A percentile compares a stretch with the other conserved stretches of the same genome.
These are phyloP conservation scores for Rubroboletus pulcherrimus DNA, from an alignment of 768 basidiomycete species.

Conservation along the genomic window DNA sequence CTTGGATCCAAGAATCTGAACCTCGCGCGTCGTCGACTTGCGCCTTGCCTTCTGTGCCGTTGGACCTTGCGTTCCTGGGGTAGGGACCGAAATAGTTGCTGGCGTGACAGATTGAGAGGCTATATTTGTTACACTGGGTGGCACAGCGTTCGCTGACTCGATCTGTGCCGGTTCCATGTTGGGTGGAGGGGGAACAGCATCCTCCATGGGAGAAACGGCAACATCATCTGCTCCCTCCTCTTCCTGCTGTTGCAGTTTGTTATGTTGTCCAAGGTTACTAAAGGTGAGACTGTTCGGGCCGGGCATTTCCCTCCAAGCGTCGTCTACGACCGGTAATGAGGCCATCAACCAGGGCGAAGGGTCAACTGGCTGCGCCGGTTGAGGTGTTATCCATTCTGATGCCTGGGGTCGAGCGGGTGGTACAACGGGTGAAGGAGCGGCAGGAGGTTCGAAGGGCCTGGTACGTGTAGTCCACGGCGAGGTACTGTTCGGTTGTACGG, in stretches of 20 bases:
- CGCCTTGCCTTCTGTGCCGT: constrained; percentile 23
- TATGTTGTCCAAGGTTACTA: constrained; percentile 57
- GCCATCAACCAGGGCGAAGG: constrained; percentile 56
- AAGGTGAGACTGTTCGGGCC: constrained; percentile 52
- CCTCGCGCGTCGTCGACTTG: constrained; percentile 27
- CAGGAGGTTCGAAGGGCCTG: constrained; percentile 19
- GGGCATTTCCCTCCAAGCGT: constrained; percentile 43
- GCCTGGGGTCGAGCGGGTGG: constrained; percentile 22
- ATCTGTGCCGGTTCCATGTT: constrained; percentile 11
- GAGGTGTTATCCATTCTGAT: constrained; percentile 37
- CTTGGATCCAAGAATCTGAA: constrained; percentile 22
- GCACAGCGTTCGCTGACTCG: constrained; percentile 10
- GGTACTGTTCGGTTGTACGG: constrained; percentile 18
- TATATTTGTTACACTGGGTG: not conserved
- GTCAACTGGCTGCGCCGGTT: constrained; percentile 29
- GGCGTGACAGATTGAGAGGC: constrained; percentile 8
- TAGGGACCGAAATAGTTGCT: constrained; percentile 10
- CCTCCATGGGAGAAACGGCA: constrained; percentile 17
- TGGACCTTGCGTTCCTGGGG: constrained; percentile 17
- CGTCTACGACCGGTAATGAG: constrained; percentile 43
- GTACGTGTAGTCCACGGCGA: constrained; percentile 24
- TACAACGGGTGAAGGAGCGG: constrained; percentile 17
- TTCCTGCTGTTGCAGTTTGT: constrained; percentile 45
- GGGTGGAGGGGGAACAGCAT: constrained; percentile 14
- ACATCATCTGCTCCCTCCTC: constrained; percentile 19